Evolutionary conservation across 2,329 filamentous ascomycete species (phyloP), one percentile per base, ranked within the genome.

Genomic region (Aureobasidium vineae): DNA sequence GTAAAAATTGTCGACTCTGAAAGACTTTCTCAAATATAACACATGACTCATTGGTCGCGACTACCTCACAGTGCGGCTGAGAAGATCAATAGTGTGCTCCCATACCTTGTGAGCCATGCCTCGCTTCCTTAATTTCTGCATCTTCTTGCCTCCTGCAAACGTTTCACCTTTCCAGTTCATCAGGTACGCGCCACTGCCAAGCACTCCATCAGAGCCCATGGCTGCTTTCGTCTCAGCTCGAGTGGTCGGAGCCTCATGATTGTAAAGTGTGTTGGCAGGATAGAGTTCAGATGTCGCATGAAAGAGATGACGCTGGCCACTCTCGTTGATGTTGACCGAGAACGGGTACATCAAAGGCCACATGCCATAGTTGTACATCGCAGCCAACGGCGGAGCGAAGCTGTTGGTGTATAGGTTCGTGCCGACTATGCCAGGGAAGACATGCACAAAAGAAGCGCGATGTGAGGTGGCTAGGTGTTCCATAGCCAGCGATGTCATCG

Each of bases 351-450:
- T n/a, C 8, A 71, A 10, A 10, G 69, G 68, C 28, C 36, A 40
- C 54, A 59, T 33, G 19, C 68, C 49, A 23, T 52, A 47, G 19
- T 64, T 64, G 26, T 66, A 64, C 43, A 69, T 67, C 5, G 54
- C 54, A 33, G 54, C 38, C 10, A 59, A 31, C 7, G 26, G 41
- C 28, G 53, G 40, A 23, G 53, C 41, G 28, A 60, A 66, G 31
- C 40, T 66, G 10, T 60, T 60, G 21, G 40, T 40, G 23, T 49
- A 59, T 8, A 60, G 52, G 13, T 60, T 60, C 2, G 66, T 69
- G 6, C 68, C 56, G n/a, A 72, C 71, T 23, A 71, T 36, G 21
- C 71, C 70, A 10, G 71, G 71, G 45, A 60, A 71, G 21, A 69
- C 53, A 52, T 72, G 70, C 0, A 69, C 61, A 19, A 59, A 59